Evolutionary conservation across 176 grass and related monocot species (phyloP).

Genomic region (Zoysia pacifica): DNA sequence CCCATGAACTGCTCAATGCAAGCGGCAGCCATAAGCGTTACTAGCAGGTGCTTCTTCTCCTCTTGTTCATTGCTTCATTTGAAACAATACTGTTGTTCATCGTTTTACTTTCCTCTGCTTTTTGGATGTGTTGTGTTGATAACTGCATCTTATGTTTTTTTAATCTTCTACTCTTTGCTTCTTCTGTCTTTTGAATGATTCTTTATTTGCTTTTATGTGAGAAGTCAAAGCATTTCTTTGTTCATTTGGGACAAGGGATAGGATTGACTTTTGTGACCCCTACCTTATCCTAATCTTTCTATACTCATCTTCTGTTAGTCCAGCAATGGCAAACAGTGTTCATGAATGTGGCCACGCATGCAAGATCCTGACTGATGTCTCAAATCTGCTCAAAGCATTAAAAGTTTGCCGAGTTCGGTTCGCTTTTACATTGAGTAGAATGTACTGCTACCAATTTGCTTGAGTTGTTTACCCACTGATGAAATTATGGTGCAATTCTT

Average conservation of each 20-base stretch:
- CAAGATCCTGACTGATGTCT: neutral
- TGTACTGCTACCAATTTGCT: neutral
- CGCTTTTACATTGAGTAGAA: neutral
- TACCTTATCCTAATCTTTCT: conserved; percentile 31
- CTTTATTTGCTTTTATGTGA: conserved; percentile 15
- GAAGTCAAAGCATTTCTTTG: conserved; percentile 31
- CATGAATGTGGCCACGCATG: conserved; percentile 6
- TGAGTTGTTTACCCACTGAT: neutral
- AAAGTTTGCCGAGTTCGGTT: neutral
- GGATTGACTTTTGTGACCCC: conserved; percentile 10
- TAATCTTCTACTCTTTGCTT: neutral
- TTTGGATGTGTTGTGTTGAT: conserved; percentile 31
- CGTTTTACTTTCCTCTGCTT: conserved; percentile 10
- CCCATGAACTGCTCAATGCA: conserved; percentile 43
- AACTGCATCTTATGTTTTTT: conserved; percentile 15
- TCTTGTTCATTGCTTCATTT: conserved; percentile 33
- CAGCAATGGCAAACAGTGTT: conserved; percentile 33
- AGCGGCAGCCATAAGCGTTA: conserved; percentile 27
- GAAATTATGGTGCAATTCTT: conserved; percentile 4
- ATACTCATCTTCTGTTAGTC: conserved; percentile 17
- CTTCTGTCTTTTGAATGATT: conserved; percentile 24
- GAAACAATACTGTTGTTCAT: conserved; percentile 20
- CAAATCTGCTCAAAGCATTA: conserved; percentile 23
- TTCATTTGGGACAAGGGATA: conserved; percentile 20
- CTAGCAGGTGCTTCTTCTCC: conserved; percentile 41